These are phyloP conservation scores for Papiliotrema terrestris DNA, from an alignment of 1,284 basidiomycete genomes.

Conservation along the genomic window DNA sequence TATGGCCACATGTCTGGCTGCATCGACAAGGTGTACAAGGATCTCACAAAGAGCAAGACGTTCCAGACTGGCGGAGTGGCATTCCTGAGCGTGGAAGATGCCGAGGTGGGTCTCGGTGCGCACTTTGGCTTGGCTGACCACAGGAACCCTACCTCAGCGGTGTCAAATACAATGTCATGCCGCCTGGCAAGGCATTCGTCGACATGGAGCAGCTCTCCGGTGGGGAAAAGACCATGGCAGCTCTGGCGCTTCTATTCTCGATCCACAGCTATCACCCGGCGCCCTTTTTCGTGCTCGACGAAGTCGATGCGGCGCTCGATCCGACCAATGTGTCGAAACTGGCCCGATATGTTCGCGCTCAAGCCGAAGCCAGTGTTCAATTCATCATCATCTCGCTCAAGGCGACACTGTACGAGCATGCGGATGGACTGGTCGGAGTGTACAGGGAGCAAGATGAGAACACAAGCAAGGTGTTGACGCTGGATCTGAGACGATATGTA, in stretches of 20 bases:
- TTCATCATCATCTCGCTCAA: conserved; percentile 96
- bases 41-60: conserved; percentile 89
- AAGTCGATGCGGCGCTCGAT: conserved; percentile 78
- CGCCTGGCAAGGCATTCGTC: conserved; percentile 97
- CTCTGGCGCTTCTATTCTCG: conserved; percentile 89
- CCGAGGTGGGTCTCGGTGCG: conserved; percentile 61
- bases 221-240: conserved; percentile 98
- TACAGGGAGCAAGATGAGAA: conserved; percentile 92
- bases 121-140: neutral
- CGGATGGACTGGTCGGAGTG: conserved; percentile 87
- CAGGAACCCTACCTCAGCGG: conserved; percentile 94
- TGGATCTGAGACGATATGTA: conserved; percentile 56
- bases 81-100: conserved; percentile 92
- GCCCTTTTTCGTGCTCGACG: conserved; percentile 97
- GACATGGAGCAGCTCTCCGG: conserved; percentile 99
- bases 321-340: conserved; percentile 93
- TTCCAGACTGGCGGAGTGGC: conserved; percentile 87
- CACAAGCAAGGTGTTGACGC: conserved; percentile 79
- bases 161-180: conserved; percentile 98
- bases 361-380: conserved; percentile 68
- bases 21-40: conserved; percentile 96
- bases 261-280: conserved; percentile 98
- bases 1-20: conserved; percentile 92
- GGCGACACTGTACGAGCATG: conserved; percentile 68
- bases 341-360: conserved; percentile 80